These are phyloP conservation scores for Cryptosporidium sp. DNA, from an alignment of 169 alveolate species.

Conservation along the genomic window DNA sequence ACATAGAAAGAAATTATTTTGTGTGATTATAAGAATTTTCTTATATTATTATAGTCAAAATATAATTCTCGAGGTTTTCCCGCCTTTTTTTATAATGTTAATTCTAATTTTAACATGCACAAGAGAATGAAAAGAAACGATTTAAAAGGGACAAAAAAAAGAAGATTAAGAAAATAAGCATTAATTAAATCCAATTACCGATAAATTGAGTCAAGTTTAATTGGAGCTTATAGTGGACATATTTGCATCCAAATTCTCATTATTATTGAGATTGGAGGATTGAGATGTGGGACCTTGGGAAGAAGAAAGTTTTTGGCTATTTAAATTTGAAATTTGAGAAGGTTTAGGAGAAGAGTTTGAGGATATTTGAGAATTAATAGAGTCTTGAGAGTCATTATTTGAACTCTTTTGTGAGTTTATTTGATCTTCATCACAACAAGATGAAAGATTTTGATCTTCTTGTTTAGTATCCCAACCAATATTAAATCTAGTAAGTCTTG, in stretches of 20 bases:
- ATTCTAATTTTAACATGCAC: no score
- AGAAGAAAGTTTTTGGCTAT: neutral
- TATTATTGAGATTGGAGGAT: neutral
- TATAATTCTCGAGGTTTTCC: no score
- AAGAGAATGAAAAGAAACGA: neutral
- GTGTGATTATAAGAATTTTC: neutral
- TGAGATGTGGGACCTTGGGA: conserved; percentile 10
- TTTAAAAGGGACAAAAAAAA: neutral
- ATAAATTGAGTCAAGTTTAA: neutral
- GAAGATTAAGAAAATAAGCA: neutral
- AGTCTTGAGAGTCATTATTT: conserved; percentile 10
- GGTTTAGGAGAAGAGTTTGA: neutral
- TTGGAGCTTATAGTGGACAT: neutral
- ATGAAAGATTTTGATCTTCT: neutral
- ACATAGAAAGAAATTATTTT: neutral
- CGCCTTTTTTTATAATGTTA: no score
- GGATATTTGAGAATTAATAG: neutral
- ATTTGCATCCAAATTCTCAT: neutral
- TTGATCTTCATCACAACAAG: neutral
- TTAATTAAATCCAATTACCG: neutral
- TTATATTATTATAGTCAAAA: no score
- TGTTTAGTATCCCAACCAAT: conserved; percentile 93
- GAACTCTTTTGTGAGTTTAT: conserved; percentile 10
- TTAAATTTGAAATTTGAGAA: neutral
- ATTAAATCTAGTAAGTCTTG: conserved; percentile 97